A percentile compares a stretch with the other conserved stretches of the same genome.
Conservation (phyloP, 345 rosid genomes). For the Lumnitzera racemosa region DNA sequence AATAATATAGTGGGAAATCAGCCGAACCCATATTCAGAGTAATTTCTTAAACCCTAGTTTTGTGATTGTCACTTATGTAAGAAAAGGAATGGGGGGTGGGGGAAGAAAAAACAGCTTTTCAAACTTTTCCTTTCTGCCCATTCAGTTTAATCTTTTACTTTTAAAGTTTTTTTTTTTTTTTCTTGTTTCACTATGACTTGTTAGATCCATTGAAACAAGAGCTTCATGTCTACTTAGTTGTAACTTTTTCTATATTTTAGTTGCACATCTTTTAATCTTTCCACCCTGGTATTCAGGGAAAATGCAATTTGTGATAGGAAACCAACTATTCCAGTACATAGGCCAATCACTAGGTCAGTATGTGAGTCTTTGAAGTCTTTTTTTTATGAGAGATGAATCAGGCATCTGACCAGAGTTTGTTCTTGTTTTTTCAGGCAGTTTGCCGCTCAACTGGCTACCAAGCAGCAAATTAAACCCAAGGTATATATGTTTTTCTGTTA, state of each 20-base stretch:
- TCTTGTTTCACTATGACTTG: no score
- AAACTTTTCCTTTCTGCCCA: not conserved
- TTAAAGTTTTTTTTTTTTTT: no score
- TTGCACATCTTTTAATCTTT: not conserved
- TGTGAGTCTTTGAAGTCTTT: constrained; percentile 6
- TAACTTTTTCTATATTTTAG: not conserved
- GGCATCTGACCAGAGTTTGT: not conserved
- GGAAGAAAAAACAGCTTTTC: no score
- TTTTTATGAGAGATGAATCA: not conserved
- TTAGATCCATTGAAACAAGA: no score
- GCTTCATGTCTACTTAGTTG: no score
- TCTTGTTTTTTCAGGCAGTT: constrained; percentile 46
- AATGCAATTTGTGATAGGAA: constrained; percentile 40
- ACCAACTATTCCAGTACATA: constrained; percentile 48
- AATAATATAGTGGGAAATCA: constrained; percentile 54
- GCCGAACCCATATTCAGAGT: constrained; percentile 61
- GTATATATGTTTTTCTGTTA: constrained; percentile 15
- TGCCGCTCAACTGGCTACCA: constrained; percentile 73
- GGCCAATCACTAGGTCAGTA: constrained; percentile 79
- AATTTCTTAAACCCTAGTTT: constrained; percentile 17
- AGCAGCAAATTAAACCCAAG: constrained; percentile 44
- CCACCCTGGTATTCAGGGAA: constrained; percentile 21
- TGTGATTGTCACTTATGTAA: no score
- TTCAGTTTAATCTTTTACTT: no score
- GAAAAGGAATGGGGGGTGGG: no score